Evolutionary conservation across 2,329 filamentous ascomycete genomes (phyloP).

Genomic region (Boeremia exigua): DNA sequence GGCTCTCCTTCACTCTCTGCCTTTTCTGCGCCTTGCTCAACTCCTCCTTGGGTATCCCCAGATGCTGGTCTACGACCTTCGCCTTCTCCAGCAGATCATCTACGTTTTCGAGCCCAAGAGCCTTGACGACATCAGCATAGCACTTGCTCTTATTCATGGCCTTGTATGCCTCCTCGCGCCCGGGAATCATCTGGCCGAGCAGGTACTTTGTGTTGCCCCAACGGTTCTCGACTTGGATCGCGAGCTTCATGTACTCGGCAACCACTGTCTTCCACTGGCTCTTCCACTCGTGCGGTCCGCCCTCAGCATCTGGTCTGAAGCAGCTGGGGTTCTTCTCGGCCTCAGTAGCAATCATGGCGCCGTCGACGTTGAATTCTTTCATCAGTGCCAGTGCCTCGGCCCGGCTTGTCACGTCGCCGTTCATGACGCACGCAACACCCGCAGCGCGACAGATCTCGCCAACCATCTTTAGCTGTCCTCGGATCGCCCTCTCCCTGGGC

Average conservation of each 20-base stretch:
- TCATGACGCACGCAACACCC: constrained; percentile 93
- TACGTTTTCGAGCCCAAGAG: constrained; percentile 69
- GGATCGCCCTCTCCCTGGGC: constrained; percentile 83
- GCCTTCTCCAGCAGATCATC: constrained; percentile 70
- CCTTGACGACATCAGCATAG: constrained; percentile 72
- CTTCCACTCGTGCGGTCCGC: constrained; percentile 61
- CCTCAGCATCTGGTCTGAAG: constrained; percentile 73
- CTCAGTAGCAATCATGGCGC: constrained; percentile 94
- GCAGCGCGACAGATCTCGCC: constrained; percentile 78
- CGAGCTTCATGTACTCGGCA: constrained; percentile 73
- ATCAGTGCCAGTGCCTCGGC: constrained; percentile 76
- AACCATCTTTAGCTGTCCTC: constrained; percentile 85
- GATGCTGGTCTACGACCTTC: constrained; percentile 66
- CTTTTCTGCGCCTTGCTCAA: constrained; percentile 54
- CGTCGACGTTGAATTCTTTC: constrained; percentile 82
- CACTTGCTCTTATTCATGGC: constrained; percentile 70
- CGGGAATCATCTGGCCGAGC: constrained; percentile 83
- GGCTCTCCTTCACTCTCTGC: constrained; percentile 45
- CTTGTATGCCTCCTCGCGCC: constrained; percentile 71
- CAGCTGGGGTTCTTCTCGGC: constrained; percentile 91
- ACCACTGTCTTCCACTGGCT: constrained; percentile 79
- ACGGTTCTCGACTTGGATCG: constrained; percentile 81
- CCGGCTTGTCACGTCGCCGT: constrained; percentile 83
- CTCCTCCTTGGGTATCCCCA: constrained; percentile 64
- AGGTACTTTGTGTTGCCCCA: constrained; percentile 94